A percentile compares a stretch with the other conserved stretches of the same genome.
Evolutionary conservation across 1,139 yeast genomes (phyloP).

Genomic region (Saccharomycopsis hybrid): DNA sequence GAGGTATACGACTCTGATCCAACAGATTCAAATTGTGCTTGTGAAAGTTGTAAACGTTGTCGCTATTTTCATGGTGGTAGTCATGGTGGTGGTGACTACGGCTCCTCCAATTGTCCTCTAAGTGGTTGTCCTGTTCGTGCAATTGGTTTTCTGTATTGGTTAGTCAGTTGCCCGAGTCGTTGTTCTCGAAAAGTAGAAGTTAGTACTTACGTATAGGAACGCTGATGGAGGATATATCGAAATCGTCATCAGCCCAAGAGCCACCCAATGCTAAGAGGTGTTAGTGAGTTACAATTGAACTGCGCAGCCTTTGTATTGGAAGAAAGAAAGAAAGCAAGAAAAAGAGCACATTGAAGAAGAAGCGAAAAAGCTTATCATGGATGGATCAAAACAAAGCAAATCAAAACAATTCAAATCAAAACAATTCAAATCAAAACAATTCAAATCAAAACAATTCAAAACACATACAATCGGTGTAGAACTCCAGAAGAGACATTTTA

Average conservation of each 20-base stretch:
- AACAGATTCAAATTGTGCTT: constrained; percentile 8
- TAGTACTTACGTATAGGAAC: constrained; percentile 32
- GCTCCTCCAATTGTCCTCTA: too few relatives aligned
- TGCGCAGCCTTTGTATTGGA: too few relatives aligned
- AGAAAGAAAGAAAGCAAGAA: too few relatives aligned
- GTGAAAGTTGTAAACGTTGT: constrained; percentile 10
- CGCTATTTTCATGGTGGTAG: neutral
- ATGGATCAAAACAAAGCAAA: too few relatives aligned
- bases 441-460: too few relatives aligned
- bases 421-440: too few relatives aligned
- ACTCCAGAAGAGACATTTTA: constrained; percentile 49
- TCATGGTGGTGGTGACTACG: neutral
- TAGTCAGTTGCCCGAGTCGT: too few relatives aligned
- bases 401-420: too few relatives aligned
- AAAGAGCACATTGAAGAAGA: too few relatives aligned
- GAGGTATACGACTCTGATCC: neutral
- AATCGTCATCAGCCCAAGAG: constrained; percentile 58
- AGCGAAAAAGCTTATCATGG: too few relatives aligned
- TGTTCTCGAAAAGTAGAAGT: neutral
- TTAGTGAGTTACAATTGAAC: constrained; percentile 1
- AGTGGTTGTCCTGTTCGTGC: neutral
- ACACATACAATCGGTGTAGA: too few relatives aligned
- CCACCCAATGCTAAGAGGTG: constrained; percentile 29
- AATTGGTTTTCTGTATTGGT: neutral
- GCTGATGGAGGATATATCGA: constrained; percentile 49